phyloP scores from a whole-genome alignment of 257 asterid genomes.

The Echium plantagineum region DNA sequence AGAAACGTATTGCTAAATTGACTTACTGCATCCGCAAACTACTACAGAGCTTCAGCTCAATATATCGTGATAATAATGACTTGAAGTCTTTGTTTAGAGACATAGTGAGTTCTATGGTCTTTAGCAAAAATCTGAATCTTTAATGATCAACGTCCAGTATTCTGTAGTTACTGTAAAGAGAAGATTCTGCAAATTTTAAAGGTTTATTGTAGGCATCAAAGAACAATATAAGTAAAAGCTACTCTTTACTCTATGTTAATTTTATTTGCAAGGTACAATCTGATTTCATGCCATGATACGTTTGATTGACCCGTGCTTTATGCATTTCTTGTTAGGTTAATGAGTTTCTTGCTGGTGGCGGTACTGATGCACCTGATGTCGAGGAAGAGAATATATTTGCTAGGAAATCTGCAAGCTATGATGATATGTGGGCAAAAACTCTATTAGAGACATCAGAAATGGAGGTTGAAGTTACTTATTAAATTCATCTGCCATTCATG shows the following conservation, averaged over 20 bases:
- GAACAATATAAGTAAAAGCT: background rate
- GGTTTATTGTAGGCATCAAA: background rate
- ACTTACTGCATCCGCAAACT: background rate
- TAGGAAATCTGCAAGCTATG: slow-evolving; percentile 91
- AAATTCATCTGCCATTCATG: background rate
- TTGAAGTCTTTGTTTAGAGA: no score
- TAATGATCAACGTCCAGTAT: background rate
- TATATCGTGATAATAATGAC: background rate
- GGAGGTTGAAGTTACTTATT: slow-evolving; percentile 40
- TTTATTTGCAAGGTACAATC: slow-evolving; percentile 6
- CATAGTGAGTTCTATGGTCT: no score
- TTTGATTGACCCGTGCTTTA: slow-evolving; percentile 5
- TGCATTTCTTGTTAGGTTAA: slow-evolving; percentile 41
- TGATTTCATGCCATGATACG: slow-evolving; percentile 1
- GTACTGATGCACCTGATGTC: slow-evolving; percentile 99
- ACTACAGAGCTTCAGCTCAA: background rate
- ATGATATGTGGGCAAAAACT: slow-evolving; percentile 99
- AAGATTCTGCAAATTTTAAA: background rate
- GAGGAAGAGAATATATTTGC: slow-evolving; percentile 87
- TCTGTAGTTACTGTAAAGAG: background rate
- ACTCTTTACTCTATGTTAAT: background rate
- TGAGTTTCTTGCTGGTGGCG: slow-evolving; percentile 98
- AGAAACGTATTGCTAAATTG: no score
- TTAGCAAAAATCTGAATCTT: no score
- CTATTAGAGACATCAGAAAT: slow-evolving; percentile 79